phyloP scores from a whole-genome alignment of 139 green algal species.

The Zygnema cylindricum region DNA sequence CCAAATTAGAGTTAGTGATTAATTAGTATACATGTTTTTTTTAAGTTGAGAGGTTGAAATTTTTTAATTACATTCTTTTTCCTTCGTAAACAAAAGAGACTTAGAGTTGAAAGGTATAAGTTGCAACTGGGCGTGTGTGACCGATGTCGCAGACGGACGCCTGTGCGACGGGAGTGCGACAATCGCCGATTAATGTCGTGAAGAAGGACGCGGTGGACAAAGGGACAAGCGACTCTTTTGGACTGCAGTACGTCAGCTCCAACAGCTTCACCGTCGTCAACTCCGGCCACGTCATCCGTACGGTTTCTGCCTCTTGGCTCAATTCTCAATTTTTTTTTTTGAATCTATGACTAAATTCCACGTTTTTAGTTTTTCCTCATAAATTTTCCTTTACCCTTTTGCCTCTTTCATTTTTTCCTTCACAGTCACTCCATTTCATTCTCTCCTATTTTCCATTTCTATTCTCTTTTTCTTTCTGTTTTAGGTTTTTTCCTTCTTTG shows the following conservation, averaged over 20 bases:
- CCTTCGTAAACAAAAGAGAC: background rate
- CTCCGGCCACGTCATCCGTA: constrained; percentile 19
- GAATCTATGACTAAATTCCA: background rate
- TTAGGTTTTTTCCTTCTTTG: too few relatives aligned
- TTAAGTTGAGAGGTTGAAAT: background rate
- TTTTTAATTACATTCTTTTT: background rate
- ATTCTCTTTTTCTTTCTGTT: background rate
- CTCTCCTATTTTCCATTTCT: background rate
- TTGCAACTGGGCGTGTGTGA: background rate
- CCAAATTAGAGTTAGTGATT: too few relatives aligned
- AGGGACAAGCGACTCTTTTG: background rate
- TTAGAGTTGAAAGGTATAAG: background rate
- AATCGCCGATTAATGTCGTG: constrained; percentile 38
- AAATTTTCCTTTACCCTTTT: constrained; percentile 1
- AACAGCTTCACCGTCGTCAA: constrained; percentile 27
- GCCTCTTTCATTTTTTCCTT: background rate
- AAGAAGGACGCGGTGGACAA: background rate
- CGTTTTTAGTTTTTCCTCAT: background rate
- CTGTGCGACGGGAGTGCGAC: background rate
- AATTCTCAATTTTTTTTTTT: background rate
- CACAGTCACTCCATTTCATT: constrained; percentile 3
- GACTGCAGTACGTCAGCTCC: constrained; percentile 7
- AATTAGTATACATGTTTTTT: too few relatives aligned
- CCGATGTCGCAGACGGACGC: background rate
- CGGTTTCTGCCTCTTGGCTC: background rate